These are phyloP conservation scores for Cadophora malorum DNA, from an alignment of 2,329 filamentous ascomycete species.

Conservation along the genomic window DNA sequence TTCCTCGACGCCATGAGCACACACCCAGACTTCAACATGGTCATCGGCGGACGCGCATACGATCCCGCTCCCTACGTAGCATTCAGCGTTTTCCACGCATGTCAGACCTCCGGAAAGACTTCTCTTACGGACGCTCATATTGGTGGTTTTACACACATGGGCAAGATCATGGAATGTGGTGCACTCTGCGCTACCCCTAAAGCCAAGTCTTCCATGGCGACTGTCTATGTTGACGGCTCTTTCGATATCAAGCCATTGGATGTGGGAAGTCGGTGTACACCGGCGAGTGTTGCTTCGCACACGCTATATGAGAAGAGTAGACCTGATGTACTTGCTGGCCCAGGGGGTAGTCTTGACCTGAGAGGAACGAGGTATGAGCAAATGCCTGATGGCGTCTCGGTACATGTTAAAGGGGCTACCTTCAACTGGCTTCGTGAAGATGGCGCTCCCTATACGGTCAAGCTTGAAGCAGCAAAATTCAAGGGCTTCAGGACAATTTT, in stretches of 20 bases:
- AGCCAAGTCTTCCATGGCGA: neutral
- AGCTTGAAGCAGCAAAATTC: slow-evolving; percentile 54
- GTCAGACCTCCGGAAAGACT: neutral
- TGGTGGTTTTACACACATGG: neutral
- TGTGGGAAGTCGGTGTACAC: slow-evolving; percentile 51
- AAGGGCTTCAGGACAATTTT: slow-evolving; percentile 54
- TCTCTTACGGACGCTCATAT: neutral
- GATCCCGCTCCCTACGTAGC: neutral
- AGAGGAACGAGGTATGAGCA: slow-evolving; percentile 51
- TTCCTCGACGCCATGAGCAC: neutral
- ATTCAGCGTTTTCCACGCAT: neutral
- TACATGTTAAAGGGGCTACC: slow-evolving; percentile 50
- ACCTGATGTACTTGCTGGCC: slow-evolving; percentile 57
- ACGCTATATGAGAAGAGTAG: slow-evolving; percentile 61
- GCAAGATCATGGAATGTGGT: neutral
- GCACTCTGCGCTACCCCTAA: neutral
- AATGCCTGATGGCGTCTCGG: slow-evolving; percentile 48
- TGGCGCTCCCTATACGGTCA: slow-evolving; percentile 51
- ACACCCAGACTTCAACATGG: neutral
- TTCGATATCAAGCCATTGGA: slow-evolving; percentile 45
- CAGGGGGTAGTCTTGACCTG: slow-evolving; percentile 56
- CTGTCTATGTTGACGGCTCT: too few relatives aligned
- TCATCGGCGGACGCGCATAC: neutral
- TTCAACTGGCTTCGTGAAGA: slow-evolving; percentile 43
- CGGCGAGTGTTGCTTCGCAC: slow-evolving; percentile 58